phyloP scores from a whole-genome alignment of 768 basidiomycete species.

The Dioszegia crocea region DNA sequence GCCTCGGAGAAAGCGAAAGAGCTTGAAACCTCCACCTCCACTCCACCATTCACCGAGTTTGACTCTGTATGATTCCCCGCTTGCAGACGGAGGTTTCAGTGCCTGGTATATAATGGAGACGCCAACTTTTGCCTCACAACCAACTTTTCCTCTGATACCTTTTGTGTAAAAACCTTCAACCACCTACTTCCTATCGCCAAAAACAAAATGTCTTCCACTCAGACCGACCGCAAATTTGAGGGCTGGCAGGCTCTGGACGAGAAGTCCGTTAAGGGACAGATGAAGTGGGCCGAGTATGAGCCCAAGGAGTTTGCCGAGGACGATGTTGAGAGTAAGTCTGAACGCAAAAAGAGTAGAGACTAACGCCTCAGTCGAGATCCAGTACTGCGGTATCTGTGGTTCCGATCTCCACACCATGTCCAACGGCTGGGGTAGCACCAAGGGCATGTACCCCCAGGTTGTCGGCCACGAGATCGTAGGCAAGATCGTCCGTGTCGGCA shows the following conservation, averaged over 20 bases:
- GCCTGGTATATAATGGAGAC: no score
- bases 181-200: no score
- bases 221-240: slow-evolving; percentile 39
- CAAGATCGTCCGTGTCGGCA: slow-evolving; percentile 53
- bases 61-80: no score
- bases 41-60: no score
- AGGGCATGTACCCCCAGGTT: slow-evolving; percentile 27
- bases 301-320: slow-evolving; percentile 58
- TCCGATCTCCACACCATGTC: slow-evolving; percentile 4
- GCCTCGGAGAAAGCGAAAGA: no score
- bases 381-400: slow-evolving; percentile 9
- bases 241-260: slow-evolving; percentile 41
- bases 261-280: slow-evolving; percentile 38
- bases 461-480: slow-evolving; percentile 57
- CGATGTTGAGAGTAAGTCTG: slow-evolving; percentile 55
- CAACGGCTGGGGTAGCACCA: slow-evolving; percentile 5
- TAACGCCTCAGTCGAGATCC: slow-evolving; percentile 14
- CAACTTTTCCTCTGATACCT: no score
- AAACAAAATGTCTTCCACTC: slow-evolving; percentile 6
- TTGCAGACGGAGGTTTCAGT: no score
- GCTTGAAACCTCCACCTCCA: no score
- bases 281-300: slow-evolving; percentile 51
- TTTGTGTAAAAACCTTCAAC: no score
- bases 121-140: no score
- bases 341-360: neutral